Evolutionary conservation across 495 filamentous ascomycete genomes (phyloP), one percentile per base, ranked within the genome.

Genomic region (Pseudevernia furfuracea): DNA sequence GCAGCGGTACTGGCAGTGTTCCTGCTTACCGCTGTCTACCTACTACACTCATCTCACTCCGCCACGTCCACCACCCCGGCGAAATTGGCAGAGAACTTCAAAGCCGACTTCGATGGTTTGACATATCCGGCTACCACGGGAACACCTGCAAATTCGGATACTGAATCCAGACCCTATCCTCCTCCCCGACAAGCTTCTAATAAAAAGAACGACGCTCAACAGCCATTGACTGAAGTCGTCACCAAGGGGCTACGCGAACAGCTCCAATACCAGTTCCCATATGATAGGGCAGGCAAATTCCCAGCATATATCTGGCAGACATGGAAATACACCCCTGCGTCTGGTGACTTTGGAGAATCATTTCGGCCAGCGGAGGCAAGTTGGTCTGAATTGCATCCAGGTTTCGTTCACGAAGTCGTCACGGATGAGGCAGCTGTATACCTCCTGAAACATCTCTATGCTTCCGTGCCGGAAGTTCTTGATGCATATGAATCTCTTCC

Each of bases 281-380:
- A 97, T 77, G 87, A 95, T 68, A 82, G 92, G 56, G 85, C 90
- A 67, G 73, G 79, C 63, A 92, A 90, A 74, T 98, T 98, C 74
- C 94, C 94, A 0, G 92, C 91, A 36, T 98, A 96, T 76, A 95
- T 98, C 66, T 98, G 94, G 94, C 94, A 98, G 79, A 98, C 94
- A 46, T 98, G 94, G 94, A 96, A 95, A 76, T 89, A 87, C 73
- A 88, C 86, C 1, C 94, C 95, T 1, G 82, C 87, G 1, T 88
- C 88, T n/a, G 79, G 84, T 60, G 84, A 90, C 65, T 98, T 98
- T 71, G 74, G 73, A 7, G 84, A 89, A 66, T 76, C 78, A 9
- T 89, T 96, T 57, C 86, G 95, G 57, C 82, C 84, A 36, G 79
- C 88, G 61, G 94, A 98, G 77, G 91, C 92, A 48, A 90, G 88